phyloP scores from a whole-genome alignment of 441 rosid species.

The Euphorbia celastroides region DNA sequence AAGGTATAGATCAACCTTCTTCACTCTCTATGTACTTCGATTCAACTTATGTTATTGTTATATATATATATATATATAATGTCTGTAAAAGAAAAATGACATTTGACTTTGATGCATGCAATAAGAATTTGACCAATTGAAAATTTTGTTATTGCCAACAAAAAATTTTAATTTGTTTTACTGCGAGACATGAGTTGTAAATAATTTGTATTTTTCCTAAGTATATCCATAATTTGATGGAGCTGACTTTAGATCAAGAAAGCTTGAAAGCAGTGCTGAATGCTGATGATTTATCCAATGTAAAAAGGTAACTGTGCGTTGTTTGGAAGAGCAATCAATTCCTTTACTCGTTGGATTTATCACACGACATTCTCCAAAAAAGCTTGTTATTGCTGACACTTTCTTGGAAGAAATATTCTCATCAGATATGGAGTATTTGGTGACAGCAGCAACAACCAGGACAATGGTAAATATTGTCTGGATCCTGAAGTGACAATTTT shows the following conservation, averaged over 20 bases:
- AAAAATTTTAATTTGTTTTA: no score
- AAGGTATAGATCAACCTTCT: neutral
- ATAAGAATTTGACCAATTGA: no score
- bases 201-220: neutral
- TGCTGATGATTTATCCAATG: neutral
- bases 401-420: neutral
- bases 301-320: neutral
- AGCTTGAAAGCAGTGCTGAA: neutral
- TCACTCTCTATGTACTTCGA: neutral
- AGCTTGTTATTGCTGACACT: neutral
- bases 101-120: neutral
- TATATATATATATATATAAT: no score
- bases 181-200: neutral
- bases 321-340: neutral
- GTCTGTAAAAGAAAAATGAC: no score
- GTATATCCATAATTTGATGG: neutral
- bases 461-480: constrained; percentile 10
- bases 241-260: neutral
- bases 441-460: neutral
- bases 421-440: neutral
- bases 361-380: neutral
- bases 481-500: no score
- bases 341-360: neutral
- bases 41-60: neutral
- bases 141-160: no score